Evolutionary conservation across 2,329 filamentous ascomycete species (phyloP), one percentile per base, ranked within the genome.

Genomic region (Tolypocladium amazonense): DNA sequence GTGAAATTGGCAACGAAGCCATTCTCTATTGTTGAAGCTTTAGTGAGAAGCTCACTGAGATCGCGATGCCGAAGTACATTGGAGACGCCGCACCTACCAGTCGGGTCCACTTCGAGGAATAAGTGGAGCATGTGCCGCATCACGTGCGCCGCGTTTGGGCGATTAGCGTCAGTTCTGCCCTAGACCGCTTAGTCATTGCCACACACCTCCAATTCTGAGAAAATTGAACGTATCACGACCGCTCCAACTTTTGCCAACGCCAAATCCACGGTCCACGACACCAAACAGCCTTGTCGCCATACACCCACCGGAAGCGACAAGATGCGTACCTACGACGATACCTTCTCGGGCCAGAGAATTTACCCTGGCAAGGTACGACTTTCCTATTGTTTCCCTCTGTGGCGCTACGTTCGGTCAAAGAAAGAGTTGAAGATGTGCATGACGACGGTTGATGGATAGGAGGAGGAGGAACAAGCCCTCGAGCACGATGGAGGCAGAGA

Each of bases 251-350:
- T 71, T 68, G 69, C 65, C 69, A 73, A 71, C 68, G 69, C 67
- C 71, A 72, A 72, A 72, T 69, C 67, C 66, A 70, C 71, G 70
- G 70, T 72, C 69, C 74, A 76, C 73, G 70, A 73, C 69, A 71
- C 68, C 69, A 70, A 66, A 35, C 14, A 54, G 71, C 69, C 73
- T 75, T 75, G 73, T 76, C 73, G 74, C 73, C 71, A 65, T 64
- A 67, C 68, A 69, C 65, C 67, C 71, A 71, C 70, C 70, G 70
- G 70, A 68, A 62, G 73, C 74, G 74, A 73, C 75, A 84, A 77
- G 75, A 86, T 86, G 83, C 82, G 83, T 77, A 84, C 82, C 75
- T 86, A 86, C 83, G 83, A 86, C 77, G 83, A 86, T 76, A 75
- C 77, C 68, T 86, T 86, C 78, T 85, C 83, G 74, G 83, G 83